Base-by-base conservation (phyloP, 2,329 filamentous ascomycete genomes). In the Myriosclerotinia duriaeana region DNA sequence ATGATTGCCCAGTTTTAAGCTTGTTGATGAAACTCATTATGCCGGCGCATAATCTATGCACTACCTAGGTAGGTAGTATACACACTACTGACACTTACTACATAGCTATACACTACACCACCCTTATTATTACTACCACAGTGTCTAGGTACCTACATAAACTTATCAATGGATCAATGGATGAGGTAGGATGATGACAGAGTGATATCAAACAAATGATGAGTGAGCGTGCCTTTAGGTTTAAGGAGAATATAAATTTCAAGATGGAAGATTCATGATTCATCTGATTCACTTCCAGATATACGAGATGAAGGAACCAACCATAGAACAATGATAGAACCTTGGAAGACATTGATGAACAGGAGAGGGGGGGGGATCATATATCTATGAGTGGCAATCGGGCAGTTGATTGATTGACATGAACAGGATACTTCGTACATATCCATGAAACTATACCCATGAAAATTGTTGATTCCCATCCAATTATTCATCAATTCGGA, bases 1-100 rank as follows among this genome's bases (percentile, higher is more conserved):
- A n/a, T 58, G 22, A 12, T 58, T 44, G 54, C 26, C 56, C 56
- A 36, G 42, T 42, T 11, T 48, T 59, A 22, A 46, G 7, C 4
- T 59, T 55, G 52, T 44, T 8, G 61, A 64, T 64, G 61, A 64
- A 64, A 64, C 61, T 36, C 61, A 36, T 42, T 64, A 64, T 64
- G 61, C 61, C 48, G 48, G 48, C 12, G 56, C 12, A 48, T 36
- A 59, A 59, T 59, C 9, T 59, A 48, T 12, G 26, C 26, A 26
- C 26, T 26, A 26, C 26, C 26, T 26, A 26, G 26, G 26, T 26
- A 26, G 26, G 26, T 26, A 44, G 5, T 42, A 40, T 20, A 58
- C 54, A 56, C 15, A n/a, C 30, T 14, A 38, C 17, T 11, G 9
- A n/a, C 11, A 48, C 20, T 26, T 26, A 30, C n/a, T 40, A 40